A percentile compares a stretch with the other conserved stretches of the same genome.
Evolutionary conservation across 2,329 filamentous ascomycete genomes (phyloP).

Genomic region (Venturia oleaginea): DNA sequence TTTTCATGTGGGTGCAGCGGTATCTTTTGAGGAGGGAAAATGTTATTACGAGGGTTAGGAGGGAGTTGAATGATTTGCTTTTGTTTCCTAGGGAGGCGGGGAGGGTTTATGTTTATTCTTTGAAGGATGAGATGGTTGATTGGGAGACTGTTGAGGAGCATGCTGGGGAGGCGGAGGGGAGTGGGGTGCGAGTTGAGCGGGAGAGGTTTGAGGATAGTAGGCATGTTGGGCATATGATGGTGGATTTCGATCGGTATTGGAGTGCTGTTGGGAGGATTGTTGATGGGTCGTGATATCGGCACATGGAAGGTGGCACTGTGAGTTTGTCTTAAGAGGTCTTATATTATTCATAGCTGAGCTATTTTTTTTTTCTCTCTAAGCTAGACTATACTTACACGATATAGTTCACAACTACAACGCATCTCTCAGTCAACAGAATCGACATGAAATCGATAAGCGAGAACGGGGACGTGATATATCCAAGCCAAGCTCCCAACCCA

Average conservation of each 20-base stretch:
- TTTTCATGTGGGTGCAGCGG: neutral
- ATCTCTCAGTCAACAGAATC: too few species aligned
- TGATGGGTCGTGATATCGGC: neutral
- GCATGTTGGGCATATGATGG: conserved; percentile 54
- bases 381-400: too few species aligned
- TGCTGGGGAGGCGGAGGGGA: conserved; percentile 36
- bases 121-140: conserved; percentile 47
- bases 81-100: conserved; percentile 26
- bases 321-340: too few species aligned
- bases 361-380: too few species aligned
- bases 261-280: conserved; percentile 22
- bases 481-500: too few species aligned
- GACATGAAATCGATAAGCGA: too few species aligned
- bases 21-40: conserved; percentile 4
- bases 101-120: conserved; percentile 51
- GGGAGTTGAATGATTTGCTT: conserved; percentile 7
- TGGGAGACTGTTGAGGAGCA: conserved; percentile 49
- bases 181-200: conserved; percentile 42
- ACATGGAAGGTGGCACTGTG: neutral
- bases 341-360: too few species aligned
- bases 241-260: conserved; percentile 52
- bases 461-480: too few species aligned
- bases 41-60: conserved; percentile 2
- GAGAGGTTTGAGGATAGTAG: conserved; percentile 49
- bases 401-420: too few species aligned